Conservation (phyloP, 495 filamentous ascomycete species). For the Eremomyces bilateralis region DNA sequence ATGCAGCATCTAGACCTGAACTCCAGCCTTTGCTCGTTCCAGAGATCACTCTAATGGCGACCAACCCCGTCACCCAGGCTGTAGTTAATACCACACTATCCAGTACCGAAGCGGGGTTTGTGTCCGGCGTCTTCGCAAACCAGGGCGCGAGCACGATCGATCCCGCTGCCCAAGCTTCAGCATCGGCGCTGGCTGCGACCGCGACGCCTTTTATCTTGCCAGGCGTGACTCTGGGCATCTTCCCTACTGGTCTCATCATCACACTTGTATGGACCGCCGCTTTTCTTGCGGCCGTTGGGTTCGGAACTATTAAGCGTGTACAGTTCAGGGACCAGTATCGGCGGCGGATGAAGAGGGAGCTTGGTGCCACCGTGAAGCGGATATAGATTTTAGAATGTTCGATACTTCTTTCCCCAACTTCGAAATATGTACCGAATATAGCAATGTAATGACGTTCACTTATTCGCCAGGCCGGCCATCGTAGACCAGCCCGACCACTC, state of each 20-base stretch:
- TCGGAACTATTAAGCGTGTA: slow-evolving; percentile 39
- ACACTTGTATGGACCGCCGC: slow-evolving; percentile 37
- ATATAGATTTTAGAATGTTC: slow-evolving; percentile 6
- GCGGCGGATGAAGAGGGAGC: slow-evolving; percentile 22
- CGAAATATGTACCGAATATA: too few species aligned
- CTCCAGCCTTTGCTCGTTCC: slow-evolving; percentile 41
- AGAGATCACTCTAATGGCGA: slow-evolving; percentile 33
- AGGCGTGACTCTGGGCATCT: slow-evolving; percentile 41
- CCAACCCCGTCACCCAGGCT: slow-evolving; percentile 19
- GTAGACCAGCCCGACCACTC: too few species aligned
- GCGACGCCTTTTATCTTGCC: slow-evolving; percentile 33
- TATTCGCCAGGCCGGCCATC: too few species aligned
- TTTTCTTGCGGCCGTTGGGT: slow-evolving; percentile 32
- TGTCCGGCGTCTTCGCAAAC: slow-evolving; percentile 42
- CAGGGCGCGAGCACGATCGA: slow-evolving; percentile 19
- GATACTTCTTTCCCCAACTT: too few species aligned
- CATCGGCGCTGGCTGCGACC: slow-evolving; percentile 13
- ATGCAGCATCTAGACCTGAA: slow-evolving; percentile 13
- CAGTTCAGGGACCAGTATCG: slow-evolving; percentile 40
- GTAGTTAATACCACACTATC: slow-evolving; percentile 37
- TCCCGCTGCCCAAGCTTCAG: slow-evolving; percentile 17
- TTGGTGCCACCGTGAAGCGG: slow-evolving; percentile 3
- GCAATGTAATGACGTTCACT: too few species aligned
- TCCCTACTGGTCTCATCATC: slow-evolving; percentile 45
- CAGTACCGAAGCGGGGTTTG: slow-evolving; percentile 42